Conservation (phyloP, 352 stramenopile species). For the Globisporangium polare region DNA sequence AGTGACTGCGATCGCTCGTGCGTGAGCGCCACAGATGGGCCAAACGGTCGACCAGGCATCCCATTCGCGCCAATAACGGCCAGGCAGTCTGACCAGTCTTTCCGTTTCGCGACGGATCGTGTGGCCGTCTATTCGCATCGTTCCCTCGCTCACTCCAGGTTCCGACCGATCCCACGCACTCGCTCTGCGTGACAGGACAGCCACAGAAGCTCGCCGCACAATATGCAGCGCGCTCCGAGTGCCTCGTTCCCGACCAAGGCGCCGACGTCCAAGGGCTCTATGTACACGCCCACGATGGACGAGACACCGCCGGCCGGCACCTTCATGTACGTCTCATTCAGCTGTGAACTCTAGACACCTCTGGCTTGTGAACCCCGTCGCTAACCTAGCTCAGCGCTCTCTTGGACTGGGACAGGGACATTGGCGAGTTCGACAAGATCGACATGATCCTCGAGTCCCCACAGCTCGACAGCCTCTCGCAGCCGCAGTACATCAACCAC, state of each 20-base stretch:
- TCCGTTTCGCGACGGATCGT: background rate
- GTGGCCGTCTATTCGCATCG: background rate
- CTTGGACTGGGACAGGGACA: constrained; percentile 12
- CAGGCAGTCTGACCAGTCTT: background rate
- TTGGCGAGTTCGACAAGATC: constrained; percentile 21
- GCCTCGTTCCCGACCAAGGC: constrained; percentile 2
- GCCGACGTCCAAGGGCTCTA: background rate
- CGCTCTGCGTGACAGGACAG: background rate
- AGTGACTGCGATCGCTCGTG: background rate
- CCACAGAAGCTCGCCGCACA: background rate
- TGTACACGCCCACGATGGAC: constrained; percentile 10
- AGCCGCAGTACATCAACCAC: constrained; percentile 7
- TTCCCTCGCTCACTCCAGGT: constrained; percentile 1
- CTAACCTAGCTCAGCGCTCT: background rate
- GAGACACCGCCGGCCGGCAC: constrained; percentile 8
- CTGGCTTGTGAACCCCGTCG: background rate
- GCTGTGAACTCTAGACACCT: background rate
- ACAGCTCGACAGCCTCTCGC: background rate
- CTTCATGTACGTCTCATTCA: constrained; percentile 14
- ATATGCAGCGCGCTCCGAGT: constrained; percentile 6
- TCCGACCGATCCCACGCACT: background rate
- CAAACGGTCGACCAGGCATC: background rate
- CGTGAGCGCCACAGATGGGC: background rate
- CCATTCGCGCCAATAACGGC: too few species aligned
- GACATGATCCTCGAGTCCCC: constrained; percentile 21